phyloP scores from a whole-genome alignment of 1,284 basidiomycete genomes.

The Tremellales sp. region DNA sequence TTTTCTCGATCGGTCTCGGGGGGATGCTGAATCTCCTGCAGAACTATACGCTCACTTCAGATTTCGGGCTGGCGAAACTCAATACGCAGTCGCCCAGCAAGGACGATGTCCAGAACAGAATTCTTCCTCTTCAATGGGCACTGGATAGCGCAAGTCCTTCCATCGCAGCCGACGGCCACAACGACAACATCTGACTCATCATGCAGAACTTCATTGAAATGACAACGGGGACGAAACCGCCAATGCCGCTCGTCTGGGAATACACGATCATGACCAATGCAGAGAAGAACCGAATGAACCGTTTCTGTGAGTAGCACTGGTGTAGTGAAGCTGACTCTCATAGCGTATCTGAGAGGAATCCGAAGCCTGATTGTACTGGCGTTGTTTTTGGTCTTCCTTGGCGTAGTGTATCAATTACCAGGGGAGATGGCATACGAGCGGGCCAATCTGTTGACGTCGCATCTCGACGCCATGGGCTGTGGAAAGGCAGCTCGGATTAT shows the following conservation, averaged over 20 bases:
- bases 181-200: slow-evolving; percentile 3
- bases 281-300: slow-evolving; percentile 56
- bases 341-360: slow-evolving; percentile 62
- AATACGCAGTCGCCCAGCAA: slow-evolving; percentile 63
- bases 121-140: slow-evolving; percentile 72
- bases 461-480: slow-evolving; percentile 71
- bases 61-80: slow-evolving; percentile 61
- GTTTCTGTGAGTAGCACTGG: slow-evolving; percentile 54
- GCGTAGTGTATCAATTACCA: slow-evolving; percentile 64
- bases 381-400: slow-evolving; percentile 62
- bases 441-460: slow-evolving; percentile 58
- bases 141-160: slow-evolving; percentile 59
- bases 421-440: slow-evolving; percentile 63
- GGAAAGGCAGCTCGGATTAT: slow-evolving; percentile 62
- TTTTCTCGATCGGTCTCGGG: background rate
- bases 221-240: slow-evolving; percentile 54
- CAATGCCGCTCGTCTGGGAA: slow-evolving; percentile 64
- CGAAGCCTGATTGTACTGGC: slow-evolving; percentile 62
- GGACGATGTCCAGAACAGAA: slow-evolving; percentile 61
- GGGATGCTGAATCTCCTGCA: slow-evolving; percentile 16
- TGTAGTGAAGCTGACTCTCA: slow-evolving; percentile 9
- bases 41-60: slow-evolving; percentile 68
- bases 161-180: background rate
- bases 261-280: slow-evolving; percentile 65
- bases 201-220: slow-evolving; percentile 63